Conservation (phyloP, 345 rosid species). For the Melaleuca quinquenervia region DNA sequence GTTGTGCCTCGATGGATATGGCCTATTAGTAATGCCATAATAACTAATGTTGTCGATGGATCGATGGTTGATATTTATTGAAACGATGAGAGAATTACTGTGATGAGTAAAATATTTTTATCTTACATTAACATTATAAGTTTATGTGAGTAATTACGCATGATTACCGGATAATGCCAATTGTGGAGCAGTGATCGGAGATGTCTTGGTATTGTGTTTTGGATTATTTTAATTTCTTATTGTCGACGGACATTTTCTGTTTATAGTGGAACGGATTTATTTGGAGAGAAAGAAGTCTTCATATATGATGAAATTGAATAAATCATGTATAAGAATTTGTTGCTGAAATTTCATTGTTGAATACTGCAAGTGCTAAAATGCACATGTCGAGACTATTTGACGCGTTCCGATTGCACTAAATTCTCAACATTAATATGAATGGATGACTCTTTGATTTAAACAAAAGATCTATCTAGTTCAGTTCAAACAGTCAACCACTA, state of each 20-base stretch:
- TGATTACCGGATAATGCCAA: too few species aligned
- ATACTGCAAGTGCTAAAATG: neutral
- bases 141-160: too few species aligned
- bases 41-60: neutral
- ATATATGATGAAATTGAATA: too few species aligned
- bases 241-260: too few species aligned
- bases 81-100: neutral
- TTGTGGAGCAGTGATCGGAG: too few species aligned
- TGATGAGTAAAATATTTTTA: neutral
- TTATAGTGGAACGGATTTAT: too few species aligned
- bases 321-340: too few species aligned
- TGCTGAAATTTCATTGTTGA: too few species aligned
- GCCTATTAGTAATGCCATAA: neutral
- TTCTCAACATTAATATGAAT: neutral
- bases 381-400: neutral
- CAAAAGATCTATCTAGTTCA: neutral
- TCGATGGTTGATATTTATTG: neutral
- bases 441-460: neutral
- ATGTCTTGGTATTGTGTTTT: too few species aligned
- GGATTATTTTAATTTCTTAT: too few species aligned
- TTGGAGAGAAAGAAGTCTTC: neutral
- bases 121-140: too few species aligned
- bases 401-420: neutral
- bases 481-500: neutral
- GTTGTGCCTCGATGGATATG: neutral